Percentiles rank a stretch among this genome's conserved stretches.
These are phyloP conservation scores for Boletus sensibilis DNA, from an alignment of 768 basidiomycete species.

Conservation along the genomic window DNA sequence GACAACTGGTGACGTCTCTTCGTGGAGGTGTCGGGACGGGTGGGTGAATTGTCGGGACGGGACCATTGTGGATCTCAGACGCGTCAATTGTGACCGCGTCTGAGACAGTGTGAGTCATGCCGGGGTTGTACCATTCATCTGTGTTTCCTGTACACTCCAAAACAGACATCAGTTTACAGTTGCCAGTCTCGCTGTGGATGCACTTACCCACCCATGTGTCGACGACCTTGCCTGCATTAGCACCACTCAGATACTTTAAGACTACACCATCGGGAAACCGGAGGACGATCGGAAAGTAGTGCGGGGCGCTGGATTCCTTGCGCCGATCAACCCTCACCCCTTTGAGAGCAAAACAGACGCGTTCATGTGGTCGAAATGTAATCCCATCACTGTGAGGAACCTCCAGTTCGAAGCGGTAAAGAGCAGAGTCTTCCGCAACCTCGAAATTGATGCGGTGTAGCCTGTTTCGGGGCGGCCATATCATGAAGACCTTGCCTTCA, in stretches of 20 bases:
- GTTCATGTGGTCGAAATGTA: conserved; percentile 41
- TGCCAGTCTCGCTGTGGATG: background rate
- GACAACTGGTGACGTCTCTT: background rate
- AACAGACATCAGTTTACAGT: background rate
- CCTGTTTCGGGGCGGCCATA: conserved; percentile 37
- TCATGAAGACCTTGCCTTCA: conserved; percentile 44
- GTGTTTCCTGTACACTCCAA: conserved; percentile 9
- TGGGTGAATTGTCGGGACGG: background rate
- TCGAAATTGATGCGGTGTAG: conserved; percentile 35
- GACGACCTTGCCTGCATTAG: conserved; percentile 30
- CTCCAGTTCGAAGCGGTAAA: conserved; percentile 39
- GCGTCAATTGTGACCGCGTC: conserved; percentile 11
- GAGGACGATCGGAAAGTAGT: conserved; percentile 41
- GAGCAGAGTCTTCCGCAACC: conserved; percentile 11
- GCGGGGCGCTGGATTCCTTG: conserved; percentile 26
- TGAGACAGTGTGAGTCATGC: conserved; percentile 11
- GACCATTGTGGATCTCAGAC: background rate
- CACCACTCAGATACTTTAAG: conserved; percentile 37
- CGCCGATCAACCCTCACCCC: conserved; percentile 38
- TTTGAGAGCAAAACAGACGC: conserved; percentile 47
- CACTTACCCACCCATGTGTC: conserved; percentile 44
- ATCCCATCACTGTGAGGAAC: conserved; percentile 37
- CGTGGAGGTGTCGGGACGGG: background rate
- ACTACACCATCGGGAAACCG: conserved; percentile 43
- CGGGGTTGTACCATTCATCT: conserved; percentile 29